Base-by-base conservation (phyloP, 495 filamentous ascomycete species). In the Xylaria castorea region DNA sequence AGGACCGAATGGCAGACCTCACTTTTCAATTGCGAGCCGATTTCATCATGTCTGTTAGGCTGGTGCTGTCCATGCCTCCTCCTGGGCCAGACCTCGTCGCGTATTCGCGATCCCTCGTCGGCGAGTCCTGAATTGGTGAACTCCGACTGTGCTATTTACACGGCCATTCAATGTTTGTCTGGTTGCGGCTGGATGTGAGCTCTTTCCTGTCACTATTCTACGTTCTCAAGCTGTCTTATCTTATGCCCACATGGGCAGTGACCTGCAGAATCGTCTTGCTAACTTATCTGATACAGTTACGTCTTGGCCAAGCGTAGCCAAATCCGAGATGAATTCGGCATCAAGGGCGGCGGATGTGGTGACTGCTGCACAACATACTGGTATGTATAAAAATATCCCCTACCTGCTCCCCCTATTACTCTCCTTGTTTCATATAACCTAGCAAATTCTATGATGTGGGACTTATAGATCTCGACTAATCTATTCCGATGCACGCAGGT, bases 331-430 rank as follows among this genome's bases (percentile, higher is more conserved):
- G 81, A 79, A 30, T 88, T 87, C 79, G 75, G 81, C 69, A 86
- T 91, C 79, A 75, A 86, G n/a, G 89, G 89, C 40, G 84, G 83
- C 64, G 81, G 78, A 11, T 81, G 80, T 78, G 81, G 71, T 46
- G 89, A 91, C 75, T 88, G 83, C 77, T 83, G 85, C 65, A 78
- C 80, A 20, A 77, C 83, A 16, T 89, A 77, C 81, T 91, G 86
- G 82, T 57, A 27, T 20, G 51, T 55, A 22, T 55, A 22, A 55
- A 25, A 11, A 11, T 1, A 1, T 27, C 6, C 25, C 9, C 20
- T 55, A 6, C 7, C 8, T 27, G 51, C 27, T 30, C 22, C 51
- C 51, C 38, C 38, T 42, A n/a, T 50, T 50, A 27, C n/a, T 12
- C 51, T 25, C 20, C 11, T 12, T 22, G 6, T 27, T 25, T 48